Conservation (phyloP, 768 basidiomycete genomes). For the Botryobasidium botryosum region DNA sequence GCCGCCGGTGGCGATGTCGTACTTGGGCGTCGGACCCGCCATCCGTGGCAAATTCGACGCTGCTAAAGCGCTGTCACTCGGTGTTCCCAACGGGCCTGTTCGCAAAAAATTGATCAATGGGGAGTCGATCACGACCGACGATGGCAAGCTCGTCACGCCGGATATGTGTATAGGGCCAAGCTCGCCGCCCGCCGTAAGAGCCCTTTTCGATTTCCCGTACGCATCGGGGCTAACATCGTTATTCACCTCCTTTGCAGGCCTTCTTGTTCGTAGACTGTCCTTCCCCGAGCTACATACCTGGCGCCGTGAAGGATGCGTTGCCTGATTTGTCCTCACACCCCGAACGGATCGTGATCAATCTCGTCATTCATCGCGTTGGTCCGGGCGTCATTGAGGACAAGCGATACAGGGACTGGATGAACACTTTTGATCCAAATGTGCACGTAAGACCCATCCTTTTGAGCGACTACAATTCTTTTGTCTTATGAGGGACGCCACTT, state of each 20-base stretch:
- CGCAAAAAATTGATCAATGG: slow-evolving; percentile 50
- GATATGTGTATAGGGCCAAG: slow-evolving; percentile 16
- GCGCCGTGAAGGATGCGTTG: slow-evolving; percentile 31
- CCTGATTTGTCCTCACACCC: slow-evolving; percentile 32
- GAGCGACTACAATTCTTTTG: slow-evolving; percentile 3
- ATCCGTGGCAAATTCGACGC: slow-evolving; percentile 55
- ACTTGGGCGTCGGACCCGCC: slow-evolving; percentile 28
- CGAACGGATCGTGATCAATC: slow-evolving; percentile 30
- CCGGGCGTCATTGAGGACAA: slow-evolving; percentile 50
- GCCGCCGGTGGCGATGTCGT: slow-evolving; percentile 17
- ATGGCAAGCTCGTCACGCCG: slow-evolving; percentile 13
- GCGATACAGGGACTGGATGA: slow-evolving; percentile 58
- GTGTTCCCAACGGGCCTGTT: slow-evolving; percentile 40
- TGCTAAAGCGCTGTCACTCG: slow-evolving; percentile 41
- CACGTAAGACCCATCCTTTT: slow-evolving; percentile 36
- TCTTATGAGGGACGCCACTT: slow-evolving; percentile 3
- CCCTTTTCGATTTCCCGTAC: slow-evolving; percentile 19
- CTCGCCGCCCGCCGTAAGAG: slow-evolving; percentile 13
- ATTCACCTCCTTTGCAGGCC: slow-evolving; percentile 30
- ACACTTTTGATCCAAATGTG: slow-evolving; percentile 37
- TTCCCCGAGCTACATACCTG: slow-evolving; percentile 35
- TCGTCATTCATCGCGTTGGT: slow-evolving; percentile 53
- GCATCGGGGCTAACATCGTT: slow-evolving; percentile 1
- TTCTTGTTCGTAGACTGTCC: slow-evolving; percentile 61
- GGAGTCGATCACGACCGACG: slow-evolving; percentile 32